Conservation (phyloP, 306 rosid genomes). For the Quercus mongolica region DNA sequence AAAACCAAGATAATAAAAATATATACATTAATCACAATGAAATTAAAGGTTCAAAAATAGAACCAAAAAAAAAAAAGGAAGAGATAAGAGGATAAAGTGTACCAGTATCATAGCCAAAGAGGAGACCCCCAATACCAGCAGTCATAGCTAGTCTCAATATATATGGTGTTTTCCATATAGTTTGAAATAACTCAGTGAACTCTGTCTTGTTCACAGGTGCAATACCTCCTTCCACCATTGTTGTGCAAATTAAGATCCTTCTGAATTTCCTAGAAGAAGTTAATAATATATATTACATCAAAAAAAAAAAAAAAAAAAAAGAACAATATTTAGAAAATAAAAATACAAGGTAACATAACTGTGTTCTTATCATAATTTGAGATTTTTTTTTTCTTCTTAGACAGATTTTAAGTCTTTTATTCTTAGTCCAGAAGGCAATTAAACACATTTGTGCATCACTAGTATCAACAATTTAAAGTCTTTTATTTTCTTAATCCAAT, state of each 20-base stretch:
- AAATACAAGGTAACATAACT: too few relatives aligned
- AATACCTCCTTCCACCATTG: slow-evolving; percentile 53
- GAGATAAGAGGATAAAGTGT: background rate
- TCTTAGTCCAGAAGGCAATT: too few relatives aligned
- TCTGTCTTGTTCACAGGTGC: slow-evolving; percentile 40
- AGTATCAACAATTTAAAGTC: too few relatives aligned
- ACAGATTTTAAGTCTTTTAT: too few relatives aligned
- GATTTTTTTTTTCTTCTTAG: too few relatives aligned
- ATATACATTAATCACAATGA: background rate
- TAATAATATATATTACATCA: too few relatives aligned
- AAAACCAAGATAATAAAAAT: background rate
- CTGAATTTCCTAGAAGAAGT: too few relatives aligned
- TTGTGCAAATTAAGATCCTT: background rate
- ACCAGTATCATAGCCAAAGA: slow-evolving; percentile 90
- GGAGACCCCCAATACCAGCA: slow-evolving; percentile 85
- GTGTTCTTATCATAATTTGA: too few relatives aligned
- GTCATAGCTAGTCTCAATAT: slow-evolving; percentile 80
- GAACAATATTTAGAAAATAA: too few relatives aligned
- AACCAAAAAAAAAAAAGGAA: background rate
- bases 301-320: too few relatives aligned
- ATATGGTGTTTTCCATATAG: slow-evolving; percentile 63
- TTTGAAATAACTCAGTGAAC: slow-evolving; percentile 59
- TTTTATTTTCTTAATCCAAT: too few relatives aligned
- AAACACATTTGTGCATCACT: too few relatives aligned
- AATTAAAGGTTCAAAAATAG: background rate